Percentiles rank a stretch among this genome's conserved stretches.
Evolutionary conservation across 2,329 filamentous ascomycete genomes (phyloP).

Genomic region (Eutypa lata): DNA sequence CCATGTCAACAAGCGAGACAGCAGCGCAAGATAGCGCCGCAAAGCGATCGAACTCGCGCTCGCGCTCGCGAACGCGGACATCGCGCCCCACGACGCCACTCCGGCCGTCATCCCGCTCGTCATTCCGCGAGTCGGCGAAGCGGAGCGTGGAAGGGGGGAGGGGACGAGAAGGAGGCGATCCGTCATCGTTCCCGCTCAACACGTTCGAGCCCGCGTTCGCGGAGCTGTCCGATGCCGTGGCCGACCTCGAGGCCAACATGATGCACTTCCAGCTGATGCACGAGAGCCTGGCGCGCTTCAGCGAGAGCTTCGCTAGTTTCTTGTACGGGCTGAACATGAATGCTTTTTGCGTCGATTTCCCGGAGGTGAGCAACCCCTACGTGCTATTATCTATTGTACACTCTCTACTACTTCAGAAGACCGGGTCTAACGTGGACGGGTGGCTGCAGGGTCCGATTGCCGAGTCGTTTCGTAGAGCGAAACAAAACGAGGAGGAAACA

Average conservation of each 20-base stretch:
- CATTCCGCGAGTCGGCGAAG: conserved; percentile 73
- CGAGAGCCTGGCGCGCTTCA: conserved; percentile 88
- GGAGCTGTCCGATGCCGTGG: conserved; percentile 89
- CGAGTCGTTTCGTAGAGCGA: conserved; percentile 74
- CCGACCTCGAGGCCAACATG: conserved; percentile 94
- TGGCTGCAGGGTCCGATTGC: conserved; percentile 68
- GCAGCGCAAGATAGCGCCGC: conserved; percentile 16
- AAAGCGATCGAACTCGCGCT: conserved; percentile 11
- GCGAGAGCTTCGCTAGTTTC: conserved; percentile 93
- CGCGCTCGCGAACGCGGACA: conserved; percentile 43
- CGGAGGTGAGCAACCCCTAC: too few relatives aligned
- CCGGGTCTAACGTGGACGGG: conserved; percentile 1
- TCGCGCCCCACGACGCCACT: conserved; percentile 88
- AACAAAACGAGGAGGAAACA: conserved; percentile 52
- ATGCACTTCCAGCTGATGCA: conserved; percentile 97
- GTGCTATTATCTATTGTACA: conserved; percentile 10
- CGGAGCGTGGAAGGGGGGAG: conserved; percentile 49
- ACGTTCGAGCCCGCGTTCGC: conserved; percentile 86
- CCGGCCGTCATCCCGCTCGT: conserved; percentile 84
- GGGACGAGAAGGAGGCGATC: neutral
- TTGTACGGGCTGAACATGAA: conserved; percentile 98
- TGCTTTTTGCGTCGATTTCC: conserved; percentile 96
- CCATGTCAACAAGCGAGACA: conserved; percentile 21
- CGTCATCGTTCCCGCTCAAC: conserved; percentile 65
- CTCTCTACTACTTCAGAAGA: neutral